Conservation (phyloP, 169 alveolate species). For the Plasmodium billcollinsi region DNA sequence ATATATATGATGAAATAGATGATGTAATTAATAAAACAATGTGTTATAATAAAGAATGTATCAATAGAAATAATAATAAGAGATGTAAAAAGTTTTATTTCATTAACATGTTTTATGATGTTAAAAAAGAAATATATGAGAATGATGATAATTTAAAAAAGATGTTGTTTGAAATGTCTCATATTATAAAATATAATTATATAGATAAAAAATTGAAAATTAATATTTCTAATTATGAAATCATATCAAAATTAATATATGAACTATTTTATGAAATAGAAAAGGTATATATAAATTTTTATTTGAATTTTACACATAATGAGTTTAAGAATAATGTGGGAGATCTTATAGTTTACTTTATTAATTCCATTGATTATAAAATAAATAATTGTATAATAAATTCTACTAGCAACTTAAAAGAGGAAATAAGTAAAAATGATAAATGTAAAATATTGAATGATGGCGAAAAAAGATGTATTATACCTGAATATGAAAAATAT, state of each 20-base stretch:
- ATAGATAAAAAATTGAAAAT: conserved; percentile 9
- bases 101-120: conserved; percentile 40
- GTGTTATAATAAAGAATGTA: not conserved
- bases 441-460: not conserved
- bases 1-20: conserved; percentile 12
- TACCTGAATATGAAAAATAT: not conserved
- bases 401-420: no score
- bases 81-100: conserved; percentile 14
- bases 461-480: not conserved
- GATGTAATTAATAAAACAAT: not conserved
- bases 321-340: conserved; percentile 9
- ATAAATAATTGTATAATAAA: conserved; percentile 14
- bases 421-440: not conserved
- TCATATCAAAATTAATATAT: conserved; percentile 22
- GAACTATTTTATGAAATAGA: conserved; percentile 17
- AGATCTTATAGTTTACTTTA: conserved; percentile 19
- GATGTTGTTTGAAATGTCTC: conserved; percentile 10
- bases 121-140: conserved; percentile 1
- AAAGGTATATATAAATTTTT: conserved; percentile 1
- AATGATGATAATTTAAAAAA: conserved; percentile 4
- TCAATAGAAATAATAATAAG: not conserved
- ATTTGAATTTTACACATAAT: conserved; percentile 15
- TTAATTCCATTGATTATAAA: conserved; percentile 37
- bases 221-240: conserved; percentile 21
- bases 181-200: conserved; percentile 9